These are phyloP conservation scores for Hamamelis virginiana DNA, from an alignment of 164 flowering plant species.

Conservation along the genomic window DNA sequence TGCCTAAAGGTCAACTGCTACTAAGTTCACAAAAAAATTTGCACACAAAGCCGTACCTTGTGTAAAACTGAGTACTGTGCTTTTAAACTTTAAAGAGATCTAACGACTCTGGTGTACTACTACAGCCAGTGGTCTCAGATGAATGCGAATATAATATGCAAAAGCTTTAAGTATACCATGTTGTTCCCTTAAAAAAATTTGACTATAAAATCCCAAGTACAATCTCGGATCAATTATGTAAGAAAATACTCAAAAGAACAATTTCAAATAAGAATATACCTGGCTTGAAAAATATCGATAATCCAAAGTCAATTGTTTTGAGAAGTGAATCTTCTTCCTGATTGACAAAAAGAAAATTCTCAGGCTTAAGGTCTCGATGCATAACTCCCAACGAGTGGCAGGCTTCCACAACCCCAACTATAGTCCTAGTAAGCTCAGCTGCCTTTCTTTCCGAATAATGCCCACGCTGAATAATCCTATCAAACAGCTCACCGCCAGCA, in stretches of 20 bases:
- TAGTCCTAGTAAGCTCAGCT: conserved; percentile 42
- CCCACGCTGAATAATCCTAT: conserved; percentile 42
- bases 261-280: conserved; percentile 22
- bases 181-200: neutral
- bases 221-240: too few species aligned
- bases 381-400: conserved; percentile 49
- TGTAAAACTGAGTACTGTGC: neutral
- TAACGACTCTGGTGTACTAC: neutral
- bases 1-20: neutral
- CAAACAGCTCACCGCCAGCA: conserved; percentile 50
- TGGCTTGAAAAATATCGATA: conserved; percentile 48
- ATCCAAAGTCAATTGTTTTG: conserved; percentile 49
- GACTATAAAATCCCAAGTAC: neutral
- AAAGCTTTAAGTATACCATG: neutral
- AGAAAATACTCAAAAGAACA: neutral
- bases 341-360: conserved; percentile 43
- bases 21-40: neutral
- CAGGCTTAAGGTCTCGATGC: conserved; percentile 56
- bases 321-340: conserved; percentile 42
- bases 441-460: conserved; percentile 49
- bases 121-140: neutral
- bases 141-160: neutral
- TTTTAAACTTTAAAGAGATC: neutral
- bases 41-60: neutral
- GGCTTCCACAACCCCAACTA: conserved; percentile 51